A percentile compares a stretch with the other conserved stretches of the same genome.
Evolutionary conservation across 306 rosid genomes (phyloP).

Genomic region (Arachis stenosperma): DNA sequence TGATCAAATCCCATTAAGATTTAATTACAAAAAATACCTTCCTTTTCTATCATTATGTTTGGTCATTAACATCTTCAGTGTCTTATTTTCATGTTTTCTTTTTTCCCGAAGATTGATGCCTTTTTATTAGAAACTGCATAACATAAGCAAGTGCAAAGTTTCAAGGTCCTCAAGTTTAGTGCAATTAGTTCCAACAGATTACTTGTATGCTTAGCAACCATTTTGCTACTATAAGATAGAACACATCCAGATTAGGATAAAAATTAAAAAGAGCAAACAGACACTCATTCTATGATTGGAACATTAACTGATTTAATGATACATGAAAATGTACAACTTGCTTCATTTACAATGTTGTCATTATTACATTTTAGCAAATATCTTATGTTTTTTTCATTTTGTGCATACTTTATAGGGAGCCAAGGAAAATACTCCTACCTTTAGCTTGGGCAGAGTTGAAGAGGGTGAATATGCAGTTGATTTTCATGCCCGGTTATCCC

Average conservation of each 20-base stretch:
- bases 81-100: background rate
- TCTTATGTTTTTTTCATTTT: conserved; percentile 6
- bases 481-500: no score
- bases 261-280: no score
- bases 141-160: no score
- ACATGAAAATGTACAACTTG: background rate
- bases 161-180: no score
- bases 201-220: no score
- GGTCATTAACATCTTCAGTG: background rate
- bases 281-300: background rate
- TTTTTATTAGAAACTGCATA: no score
- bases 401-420: conserved; percentile 59
- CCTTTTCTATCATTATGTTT: background rate
- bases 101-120: background rate
- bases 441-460: conserved; percentile 68
- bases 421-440: conserved; percentile 68
- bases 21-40: background rate
- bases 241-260: no score
- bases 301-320: background rate
- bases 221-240: no score
- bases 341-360: conserved; percentile 18
- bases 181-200: no score
- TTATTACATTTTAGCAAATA: conserved; percentile 24
- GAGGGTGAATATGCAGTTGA: conserved; percentile 49
- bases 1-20: conserved; percentile 3